A percentile compares a stretch with the other conserved stretches of the same genome.
Conservation (phyloP, 306 rosid genomes). For the Cyclanthera cordifolia region DNA sequence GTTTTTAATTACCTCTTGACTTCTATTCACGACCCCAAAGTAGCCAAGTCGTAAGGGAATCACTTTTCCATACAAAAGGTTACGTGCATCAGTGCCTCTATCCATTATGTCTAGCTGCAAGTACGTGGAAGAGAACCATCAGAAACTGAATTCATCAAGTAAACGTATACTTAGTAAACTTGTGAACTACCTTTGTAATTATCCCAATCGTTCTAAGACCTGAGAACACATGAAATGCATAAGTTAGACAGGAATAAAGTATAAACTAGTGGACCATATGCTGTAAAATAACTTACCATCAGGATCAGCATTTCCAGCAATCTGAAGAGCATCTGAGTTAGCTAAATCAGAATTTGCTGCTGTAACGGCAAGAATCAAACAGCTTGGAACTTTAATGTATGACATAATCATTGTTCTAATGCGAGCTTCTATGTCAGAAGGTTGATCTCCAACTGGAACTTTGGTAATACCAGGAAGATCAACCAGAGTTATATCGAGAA, state of each 20-base stretch:
- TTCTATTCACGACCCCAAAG: slow-evolving; percentile 91
- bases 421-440: slow-evolving; percentile 89
- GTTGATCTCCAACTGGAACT: slow-evolving; percentile 99
- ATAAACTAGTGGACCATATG: slow-evolving; percentile 11
- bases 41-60: slow-evolving; percentile 96
- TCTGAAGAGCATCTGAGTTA: slow-evolving; percentile 97
- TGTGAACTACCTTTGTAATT: slow-evolving; percentile 66
- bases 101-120: slow-evolving; percentile 96
- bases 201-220: slow-evolving; percentile 94
- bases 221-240: slow-evolving; percentile 24
- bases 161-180: background rate
- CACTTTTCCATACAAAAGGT: slow-evolving; percentile 88
- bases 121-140: slow-evolving; percentile 18
- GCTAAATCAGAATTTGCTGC: slow-evolving; percentile 98
- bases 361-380: slow-evolving; percentile 92
- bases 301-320: slow-evolving; percentile 98
- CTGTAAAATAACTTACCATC: slow-evolving; percentile 51
- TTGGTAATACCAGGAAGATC: slow-evolving; percentile 96
- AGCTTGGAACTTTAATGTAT: slow-evolving; percentile 72
- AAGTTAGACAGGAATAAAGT: slow-evolving; percentile 9
- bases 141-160: slow-evolving; percentile 7
- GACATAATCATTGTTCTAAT: slow-evolving; percentile 97
- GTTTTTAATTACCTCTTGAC: slow-evolving; percentile 76
- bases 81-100: slow-evolving; percentile 99
- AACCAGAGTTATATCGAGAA: slow-evolving; percentile 91